A percentile compares a stretch with the other conserved stretches of the same genome.
Evolutionary conservation across 2,329 filamentous ascomycete genomes (phyloP).

Genomic region (Neophaeococcomyces aloes): DNA sequence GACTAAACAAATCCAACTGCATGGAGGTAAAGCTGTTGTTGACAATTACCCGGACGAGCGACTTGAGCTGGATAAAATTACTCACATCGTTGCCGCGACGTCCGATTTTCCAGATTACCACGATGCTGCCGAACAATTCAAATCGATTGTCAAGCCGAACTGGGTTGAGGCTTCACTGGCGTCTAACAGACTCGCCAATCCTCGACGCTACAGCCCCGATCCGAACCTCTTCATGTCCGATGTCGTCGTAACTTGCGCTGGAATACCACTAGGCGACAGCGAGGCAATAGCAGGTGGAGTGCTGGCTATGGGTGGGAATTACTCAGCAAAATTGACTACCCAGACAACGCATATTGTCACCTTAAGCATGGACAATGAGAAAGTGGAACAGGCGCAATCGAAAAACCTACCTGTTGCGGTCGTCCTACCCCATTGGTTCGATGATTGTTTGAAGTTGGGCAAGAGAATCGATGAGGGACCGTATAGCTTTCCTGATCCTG

Average conservation of each 20-base stretch:
- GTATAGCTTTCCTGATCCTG: conserved; percentile 75
- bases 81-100: conserved; percentile 61
- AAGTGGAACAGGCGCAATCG: conserved; percentile 51
- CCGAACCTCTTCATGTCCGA: conserved; percentile 81
- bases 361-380: conserved; percentile 61
- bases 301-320: conserved; percentile 80
- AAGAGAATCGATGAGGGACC: conserved; percentile 82
- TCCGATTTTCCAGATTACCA: conserved; percentile 87
- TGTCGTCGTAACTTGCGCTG: conserved; percentile 70
- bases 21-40: conserved; percentile 40
- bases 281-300: conserved; percentile 89
- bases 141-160: conserved; percentile 69
- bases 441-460: conserved; percentile 88
- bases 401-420: conserved; percentile 67
- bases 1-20: conserved; percentile 34
- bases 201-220: conserved; percentile 81
- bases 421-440: conserved; percentile 79
- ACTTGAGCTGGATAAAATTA: conserved; percentile 39
- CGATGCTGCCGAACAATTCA: conserved; percentile 62
- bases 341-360: conserved; percentile 84
- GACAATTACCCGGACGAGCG: conserved; percentile 29
- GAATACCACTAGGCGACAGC: conserved; percentile 75
- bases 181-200: conserved; percentile 61
- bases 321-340: conserved; percentile 59
- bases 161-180: conserved; percentile 68